Evolutionary conservation across 768 basidiomycete genomes (phyloP), one percentile per base, ranked within the genome.

Genomic region (Tricholoma sp.): DNA sequence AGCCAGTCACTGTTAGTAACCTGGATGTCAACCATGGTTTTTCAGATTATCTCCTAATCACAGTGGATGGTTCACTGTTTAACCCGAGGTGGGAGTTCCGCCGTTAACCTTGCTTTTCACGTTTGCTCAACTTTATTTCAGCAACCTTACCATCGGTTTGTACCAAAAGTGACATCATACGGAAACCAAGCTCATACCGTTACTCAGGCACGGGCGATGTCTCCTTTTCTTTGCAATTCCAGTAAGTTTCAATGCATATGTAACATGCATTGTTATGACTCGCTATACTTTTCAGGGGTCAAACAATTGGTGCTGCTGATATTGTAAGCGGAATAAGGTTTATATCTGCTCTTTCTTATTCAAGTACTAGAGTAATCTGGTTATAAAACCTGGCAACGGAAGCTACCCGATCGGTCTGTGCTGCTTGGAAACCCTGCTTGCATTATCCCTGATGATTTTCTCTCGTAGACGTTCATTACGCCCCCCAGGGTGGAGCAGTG

Each of bases 21-120:
- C 70, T 89, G 50, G 86, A 89, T 58, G 86, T 89, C 29, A 80
- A 78, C 39, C 85, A 83, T 52, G 88, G 88, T 6, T 89, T 80
- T 71, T 56, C 80, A 0, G 78, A 85, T 63, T 84, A 76, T 65
- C 73, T 90, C n/a, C 74, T 88, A 50, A 88, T 90, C 70, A 86
- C 77, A 62, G 81, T 82, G 11, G 72, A 80, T 42, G 81, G 82
- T 17, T 72, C 75, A 1, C 68, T 89, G 20, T 86, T 80, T 66
- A 89, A 88, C 57, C 87, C 88, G 11, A 86, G 81, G 82, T 82
- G 29, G 20, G 59, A 59, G 70, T 50, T 24, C 49, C 20, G 31
- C 39, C 54, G 48, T 57, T 33, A 37, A 42, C 41, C 10, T 47
- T 47, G 24, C 41, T 42, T 11, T 45, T 17, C 18, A 33, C 24